Conservation (phyloP, 768 basidiomycete species). For the Kwoniella sp. region DNA sequence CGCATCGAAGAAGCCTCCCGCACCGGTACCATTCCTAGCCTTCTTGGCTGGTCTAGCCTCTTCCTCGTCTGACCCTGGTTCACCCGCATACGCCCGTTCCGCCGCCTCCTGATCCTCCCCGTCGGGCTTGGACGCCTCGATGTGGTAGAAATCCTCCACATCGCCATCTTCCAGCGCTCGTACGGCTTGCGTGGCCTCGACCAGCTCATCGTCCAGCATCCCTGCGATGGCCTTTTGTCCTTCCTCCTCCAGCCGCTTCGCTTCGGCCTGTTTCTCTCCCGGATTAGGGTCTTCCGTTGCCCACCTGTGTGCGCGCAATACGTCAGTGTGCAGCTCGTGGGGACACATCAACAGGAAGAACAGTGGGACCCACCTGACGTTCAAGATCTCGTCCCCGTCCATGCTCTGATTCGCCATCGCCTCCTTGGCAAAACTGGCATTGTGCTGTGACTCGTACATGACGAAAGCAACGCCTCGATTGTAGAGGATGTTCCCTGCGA, state of each 20-base stretch:
- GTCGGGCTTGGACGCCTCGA: conserved; percentile 46
- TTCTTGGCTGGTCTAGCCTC: conserved; percentile 42
- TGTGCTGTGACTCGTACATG: conserved; percentile 78
- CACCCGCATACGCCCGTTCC: conserved; percentile 20
- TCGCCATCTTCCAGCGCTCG: conserved; percentile 82
- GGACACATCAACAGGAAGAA: no score
- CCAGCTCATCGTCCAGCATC: conserved; percentile 79
- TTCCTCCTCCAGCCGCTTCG: conserved; percentile 71
- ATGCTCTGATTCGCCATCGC: conserved; percentile 98
- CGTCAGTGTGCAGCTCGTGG: no score
- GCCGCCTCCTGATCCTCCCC: conserved; percentile 46
- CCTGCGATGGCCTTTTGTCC: conserved; percentile 78
- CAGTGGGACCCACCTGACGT: conserved; percentile 64
- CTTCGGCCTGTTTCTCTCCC: conserved; percentile 76
- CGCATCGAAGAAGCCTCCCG: conserved; percentile 64
- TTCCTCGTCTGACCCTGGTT: conserved; percentile 36
- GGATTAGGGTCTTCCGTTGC: conserved; percentile 99
- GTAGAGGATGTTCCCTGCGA: conserved; percentile 76
- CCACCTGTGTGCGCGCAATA: no score
- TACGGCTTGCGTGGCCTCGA: conserved; percentile 80
- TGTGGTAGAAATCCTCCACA: conserved; percentile 46
- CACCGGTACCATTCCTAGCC: conserved; percentile 12
- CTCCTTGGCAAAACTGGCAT: conserved; percentile 95
- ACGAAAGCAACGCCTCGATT: conserved; percentile 96
- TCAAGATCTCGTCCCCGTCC: conserved; percentile 94